Evolutionary conservation across 108 stramenopile species (phyloP).

Genomic region (Skeletonema menzelii): DNA sequence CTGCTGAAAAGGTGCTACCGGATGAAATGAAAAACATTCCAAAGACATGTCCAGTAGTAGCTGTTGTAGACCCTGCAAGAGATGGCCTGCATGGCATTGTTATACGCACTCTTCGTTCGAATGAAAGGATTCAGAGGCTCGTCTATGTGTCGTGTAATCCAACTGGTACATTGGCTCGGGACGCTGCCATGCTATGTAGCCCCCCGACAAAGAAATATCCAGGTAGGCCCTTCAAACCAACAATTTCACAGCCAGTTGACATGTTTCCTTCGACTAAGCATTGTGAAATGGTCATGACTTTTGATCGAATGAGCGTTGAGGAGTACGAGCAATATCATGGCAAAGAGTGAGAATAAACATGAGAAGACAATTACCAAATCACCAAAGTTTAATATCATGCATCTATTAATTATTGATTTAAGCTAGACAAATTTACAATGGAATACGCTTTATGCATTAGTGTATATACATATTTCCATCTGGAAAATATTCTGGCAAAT

Average conservation of each 20-base stretch:
- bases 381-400: background rate
- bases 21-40: conserved; percentile 51
- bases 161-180: conserved; percentile 73
- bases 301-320: conserved; percentile 81
- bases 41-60: conserved; percentile 53
- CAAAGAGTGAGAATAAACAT: background rate
- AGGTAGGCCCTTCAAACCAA: conserved; percentile 79
- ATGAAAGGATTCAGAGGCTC: conserved; percentile 68
- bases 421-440: background rate
- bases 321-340: conserved; percentile 42
- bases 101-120: conserved; percentile 68
- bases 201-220: conserved; percentile 72
- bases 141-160: conserved; percentile 97
- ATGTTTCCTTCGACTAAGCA: conserved; percentile 94
- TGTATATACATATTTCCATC: background rate
- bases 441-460: background rate
- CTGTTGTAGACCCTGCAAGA: conserved; percentile 93
- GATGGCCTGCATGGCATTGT: conserved; percentile 87
- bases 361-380: too few relatives aligned
- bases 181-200: conserved; percentile 81
- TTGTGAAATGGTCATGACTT: conserved; percentile 92
- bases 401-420: background rate
- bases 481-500: background rate
- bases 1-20: conserved; percentile 71
- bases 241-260: conserved; percentile 88